phyloP scores from a whole-genome alignment of 495 filamentous ascomycete genomes.

The Talaromyces wortmannii region DNA sequence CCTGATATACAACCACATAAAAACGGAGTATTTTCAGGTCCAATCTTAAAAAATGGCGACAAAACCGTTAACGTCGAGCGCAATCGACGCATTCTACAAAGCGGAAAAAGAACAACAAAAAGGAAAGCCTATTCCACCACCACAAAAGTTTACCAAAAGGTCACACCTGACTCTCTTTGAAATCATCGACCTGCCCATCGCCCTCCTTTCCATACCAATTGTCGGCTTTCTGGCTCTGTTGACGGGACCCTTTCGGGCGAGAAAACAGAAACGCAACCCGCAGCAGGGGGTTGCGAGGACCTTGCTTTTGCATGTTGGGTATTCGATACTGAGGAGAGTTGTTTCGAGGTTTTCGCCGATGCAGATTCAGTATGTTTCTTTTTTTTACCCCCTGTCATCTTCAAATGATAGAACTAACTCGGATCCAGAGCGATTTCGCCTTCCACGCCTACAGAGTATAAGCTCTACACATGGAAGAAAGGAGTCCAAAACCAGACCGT shows the following conservation, averaged over 20 bases:
- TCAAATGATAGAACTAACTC: neutral
- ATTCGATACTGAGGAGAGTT: slow-evolving; percentile 18
- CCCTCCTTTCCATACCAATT: neutral
- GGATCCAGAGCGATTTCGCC: slow-evolving; percentile 19
- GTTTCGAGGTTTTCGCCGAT: slow-evolving; percentile 13
- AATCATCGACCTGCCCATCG: neutral
- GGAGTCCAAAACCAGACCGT: slow-evolving; percentile 41
- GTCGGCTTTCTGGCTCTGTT: neutral
- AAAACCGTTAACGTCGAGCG: neutral
- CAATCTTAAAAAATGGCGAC: neutral
- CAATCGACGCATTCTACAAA: neutral
- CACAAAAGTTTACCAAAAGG: neutral
- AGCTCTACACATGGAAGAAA: slow-evolving; percentile 31
- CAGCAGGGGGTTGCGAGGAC: neutral
- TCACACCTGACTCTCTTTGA: neutral
- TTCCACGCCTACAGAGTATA: slow-evolving; percentile 39
- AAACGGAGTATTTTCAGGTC: too few species aligned
- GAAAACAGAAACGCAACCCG: slow-evolving; percentile 1
- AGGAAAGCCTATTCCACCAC: neutral
- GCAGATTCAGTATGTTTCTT: slow-evolving; percentile 29
- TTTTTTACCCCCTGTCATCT: neutral
- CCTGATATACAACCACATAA: too few species aligned
- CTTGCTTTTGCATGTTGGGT: slow-evolving; percentile 17
- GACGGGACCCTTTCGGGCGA: neutral
- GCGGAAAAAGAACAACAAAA: neutral